phyloP scores from a whole-genome alignment of 1,139 yeast genomes.

The Hyphopichia khmerensis region DNA sequence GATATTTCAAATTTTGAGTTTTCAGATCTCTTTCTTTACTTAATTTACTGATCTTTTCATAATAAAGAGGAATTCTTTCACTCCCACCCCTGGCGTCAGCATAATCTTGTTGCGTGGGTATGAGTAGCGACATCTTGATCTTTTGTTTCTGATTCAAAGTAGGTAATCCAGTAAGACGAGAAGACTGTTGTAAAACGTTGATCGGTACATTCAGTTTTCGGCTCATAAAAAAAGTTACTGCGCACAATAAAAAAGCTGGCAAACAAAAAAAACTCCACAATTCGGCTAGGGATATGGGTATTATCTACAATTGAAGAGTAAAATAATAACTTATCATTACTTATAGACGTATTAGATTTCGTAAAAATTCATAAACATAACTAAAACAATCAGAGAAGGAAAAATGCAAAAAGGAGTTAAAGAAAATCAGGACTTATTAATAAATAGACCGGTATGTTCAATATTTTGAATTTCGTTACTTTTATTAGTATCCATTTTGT shows the following conservation, averaged over 20 bases:
- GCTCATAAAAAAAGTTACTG: too few species aligned
- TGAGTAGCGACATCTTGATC: constrained; percentile 27
- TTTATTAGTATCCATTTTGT: constrained; percentile 18
- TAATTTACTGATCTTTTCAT: constrained; percentile 4
- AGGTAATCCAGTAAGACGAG: too few species aligned
- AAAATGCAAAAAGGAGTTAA: constrained; percentile 42
- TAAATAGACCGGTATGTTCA: constrained; percentile 9
- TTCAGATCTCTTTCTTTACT: constrained; percentile 10
- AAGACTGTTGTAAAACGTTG: too few species aligned
- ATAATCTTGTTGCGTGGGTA: constrained; percentile 34
- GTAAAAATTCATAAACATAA: constrained; percentile 42
- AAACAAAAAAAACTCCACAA: too few species aligned
- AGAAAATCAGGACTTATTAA: constrained; percentile 24
- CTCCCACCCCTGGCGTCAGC: constrained; percentile 28
- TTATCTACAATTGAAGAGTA: too few species aligned
- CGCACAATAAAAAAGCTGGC: too few species aligned
- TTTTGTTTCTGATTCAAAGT: too few species aligned
- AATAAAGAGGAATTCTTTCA: constrained; percentile 5
- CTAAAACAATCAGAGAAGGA: constrained; percentile 37
- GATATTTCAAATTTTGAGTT: constrained; percentile 17
- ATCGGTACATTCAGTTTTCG: too few species aligned
- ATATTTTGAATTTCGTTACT: constrained; percentile 14
- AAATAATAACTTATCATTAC: too few species aligned
- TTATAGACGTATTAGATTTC: constrained; percentile 32
- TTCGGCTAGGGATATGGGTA: too few species aligned